Evolutionary conservation across 352 stramenopile species (phyloP), one percentile per base, ranked within the genome.

Genomic region (Pythium folliculosum): DNA sequence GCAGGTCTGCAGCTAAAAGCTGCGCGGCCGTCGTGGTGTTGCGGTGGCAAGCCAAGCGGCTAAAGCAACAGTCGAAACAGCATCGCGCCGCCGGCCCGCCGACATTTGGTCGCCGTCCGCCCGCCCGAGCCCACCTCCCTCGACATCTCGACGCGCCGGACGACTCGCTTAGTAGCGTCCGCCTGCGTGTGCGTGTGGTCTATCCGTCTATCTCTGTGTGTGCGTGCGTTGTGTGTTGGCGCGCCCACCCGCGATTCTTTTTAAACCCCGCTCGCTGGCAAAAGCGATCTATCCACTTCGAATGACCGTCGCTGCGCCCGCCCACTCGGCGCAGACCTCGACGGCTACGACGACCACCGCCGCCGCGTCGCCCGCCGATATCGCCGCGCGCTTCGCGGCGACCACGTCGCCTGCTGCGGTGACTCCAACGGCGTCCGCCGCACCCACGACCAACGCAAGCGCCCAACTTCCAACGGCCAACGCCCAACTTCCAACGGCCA

Each of bases 11-110:
- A 38, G 30, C 43, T 21, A 57, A 49, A 56, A 47, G 21, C 19
- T 50, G 54, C 27, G 23, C 43, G 67, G 17, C 37, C 68, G 66
- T 72, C 61, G 66, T 72, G 47, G 60, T 72, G 66, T 72, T 63
- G 66, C 66, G 66, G 30, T 55, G 52, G 58, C 52, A 63, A 56
- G 19, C 35, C 19, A 17, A 17, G 27, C 35, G 30, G 30, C 37
- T 44, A 56, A 62, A 59, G 59, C 64, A 63, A 64, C 54, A 64
- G 51, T n/a, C 16, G 40, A 60, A 70, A 55, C 62, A 62, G 22
- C 47, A 58, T 56, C 32, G 32, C 32, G 32, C 38, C 38, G 35
- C 35, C 6, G 35, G 9, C 6, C 38, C 38, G 38, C 14, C 38
- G 38, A 44, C 38, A 44, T 44, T 44, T 44, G 38, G 38, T 44